Percentiles rank a stretch among this genome's conserved stretches.
phyloP scores from a whole-genome alignment of 352 stramenopile species.

The Peronospora destructor region DNA sequence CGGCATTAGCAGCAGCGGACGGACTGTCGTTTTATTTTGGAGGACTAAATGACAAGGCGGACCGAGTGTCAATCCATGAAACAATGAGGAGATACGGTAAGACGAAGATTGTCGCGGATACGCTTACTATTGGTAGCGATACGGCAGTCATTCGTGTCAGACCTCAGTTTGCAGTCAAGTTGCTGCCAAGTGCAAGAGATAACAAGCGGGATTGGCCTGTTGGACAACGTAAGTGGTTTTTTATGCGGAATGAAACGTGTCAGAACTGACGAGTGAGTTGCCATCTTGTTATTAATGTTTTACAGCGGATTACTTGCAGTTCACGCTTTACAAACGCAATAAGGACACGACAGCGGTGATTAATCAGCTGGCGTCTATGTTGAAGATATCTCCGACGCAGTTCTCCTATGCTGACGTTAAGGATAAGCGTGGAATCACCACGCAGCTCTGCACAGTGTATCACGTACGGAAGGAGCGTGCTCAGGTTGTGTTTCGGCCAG shows the following conservation, averaged over 20 bases:
- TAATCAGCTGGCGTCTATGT: slow-evolving; percentile 61
- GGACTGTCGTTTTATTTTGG: slow-evolving; percentile 66
- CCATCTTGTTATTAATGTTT: slow-evolving; percentile 22
- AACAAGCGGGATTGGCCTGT: slow-evolving; percentile 60
- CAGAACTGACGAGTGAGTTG: slow-evolving; percentile 8
- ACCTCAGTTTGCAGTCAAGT: slow-evolving; percentile 28
- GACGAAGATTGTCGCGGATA: slow-evolving; percentile 78
- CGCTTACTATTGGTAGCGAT: slow-evolving; percentile 76
- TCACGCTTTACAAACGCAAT: slow-evolving; percentile 97
- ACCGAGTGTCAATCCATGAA: slow-evolving; percentile 86
- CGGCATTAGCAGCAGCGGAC: slow-evolving; percentile 19
- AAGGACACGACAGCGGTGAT: slow-evolving; percentile 87
- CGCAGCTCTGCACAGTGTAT: slow-evolving; percentile 91
- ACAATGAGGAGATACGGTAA: slow-evolving; percentile 81
- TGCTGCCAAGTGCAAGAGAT: slow-evolving; percentile 51
- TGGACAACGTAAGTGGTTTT: slow-evolving; percentile 44
- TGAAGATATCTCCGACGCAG: slow-evolving; percentile 54
- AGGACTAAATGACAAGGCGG: slow-evolving; percentile 81
- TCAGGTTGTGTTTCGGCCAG: slow-evolving; percentile 37
- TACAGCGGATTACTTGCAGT: slow-evolving; percentile 88
- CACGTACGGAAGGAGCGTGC: slow-evolving; percentile 59
- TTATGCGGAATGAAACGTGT: background rate
- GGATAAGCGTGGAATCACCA: slow-evolving; percentile 94
- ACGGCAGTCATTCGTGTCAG: slow-evolving; percentile 69
- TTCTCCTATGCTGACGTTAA: slow-evolving; percentile 94